These are phyloP conservation scores for Rhododendron henanense DNA, from an alignment of 148 eudicot genomes.

Conservation along the genomic window DNA sequence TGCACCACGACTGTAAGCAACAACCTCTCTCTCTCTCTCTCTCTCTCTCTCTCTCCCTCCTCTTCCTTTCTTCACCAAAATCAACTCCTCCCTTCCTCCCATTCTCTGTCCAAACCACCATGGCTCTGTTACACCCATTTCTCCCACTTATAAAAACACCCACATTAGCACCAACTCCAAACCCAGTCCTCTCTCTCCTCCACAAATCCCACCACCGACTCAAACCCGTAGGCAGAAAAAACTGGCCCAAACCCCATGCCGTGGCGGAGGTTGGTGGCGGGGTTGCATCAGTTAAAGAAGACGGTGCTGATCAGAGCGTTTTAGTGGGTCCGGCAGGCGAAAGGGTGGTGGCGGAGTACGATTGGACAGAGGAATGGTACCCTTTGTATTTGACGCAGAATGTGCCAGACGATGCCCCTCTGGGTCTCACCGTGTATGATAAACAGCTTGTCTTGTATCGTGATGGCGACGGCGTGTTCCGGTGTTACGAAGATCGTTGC, in stretches of 20 bases:
- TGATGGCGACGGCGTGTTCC: conserved; percentile 54
- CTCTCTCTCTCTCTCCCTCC: background rate
- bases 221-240: background rate
- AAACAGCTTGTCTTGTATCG: conserved; percentile 76
- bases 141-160: background rate
- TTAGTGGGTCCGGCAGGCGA: conserved; percentile 24
- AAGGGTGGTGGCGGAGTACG: conserved; percentile 44
- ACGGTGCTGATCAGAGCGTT: conserved; percentile 11
- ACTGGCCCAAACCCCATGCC: background rate
- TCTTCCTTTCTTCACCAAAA: background rate
- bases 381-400: conserved; percentile 71
- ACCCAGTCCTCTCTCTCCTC: background rate
- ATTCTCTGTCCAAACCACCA: background rate
- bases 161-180: background rate
- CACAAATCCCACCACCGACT: background rate
- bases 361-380: conserved; percentile 97
- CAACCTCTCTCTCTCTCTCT: background rate
- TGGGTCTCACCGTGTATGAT: conserved; percentile 84
- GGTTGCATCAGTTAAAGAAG: background rate
- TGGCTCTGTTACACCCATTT: conserved; percentile 23
- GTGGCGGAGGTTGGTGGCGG: conserved; percentile 5
- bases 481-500: conserved; percentile 86
- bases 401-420: conserved; percentile 89
- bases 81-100: background rate
- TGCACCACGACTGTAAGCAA: conserved; percentile 13